Percentiles rank a stretch among this genome's conserved stretches.
These are phyloP conservation scores for Melampsora americana DNA, from an alignment of 1,284 basidiomycete genomes.

Conservation along the genomic window DNA sequence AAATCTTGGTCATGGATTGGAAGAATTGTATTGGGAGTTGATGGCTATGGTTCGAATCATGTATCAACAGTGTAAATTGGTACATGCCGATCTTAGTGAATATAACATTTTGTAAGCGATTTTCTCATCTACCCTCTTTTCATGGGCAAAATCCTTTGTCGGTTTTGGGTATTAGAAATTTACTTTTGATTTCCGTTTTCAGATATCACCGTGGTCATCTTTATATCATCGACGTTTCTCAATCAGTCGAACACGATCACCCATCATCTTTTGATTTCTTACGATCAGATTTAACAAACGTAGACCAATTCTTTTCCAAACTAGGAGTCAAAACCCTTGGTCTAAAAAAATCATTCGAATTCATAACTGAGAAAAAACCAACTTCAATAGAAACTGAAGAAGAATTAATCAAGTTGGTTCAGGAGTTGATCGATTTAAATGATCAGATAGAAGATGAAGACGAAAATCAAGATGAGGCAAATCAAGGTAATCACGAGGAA, in stretches of 20 bases:
- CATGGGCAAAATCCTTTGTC: slow-evolving; percentile 22
- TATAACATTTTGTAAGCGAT: slow-evolving; percentile 87
- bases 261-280: slow-evolving; percentile 94
- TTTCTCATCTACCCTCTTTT: neutral
- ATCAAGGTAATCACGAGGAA: slow-evolving; percentile 66
- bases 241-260: slow-evolving; percentile 98
- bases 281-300: slow-evolving; percentile 82
- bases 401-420: slow-evolving; percentile 52
- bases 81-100: slow-evolving; percentile 96
- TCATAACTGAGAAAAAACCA: slow-evolving; percentile 65
- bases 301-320: slow-evolving; percentile 84
- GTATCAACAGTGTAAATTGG: slow-evolving; percentile 85
- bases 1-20: slow-evolving; percentile 57
- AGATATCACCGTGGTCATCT: slow-evolving; percentile 65
- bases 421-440: slow-evolving; percentile 46
- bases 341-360: slow-evolving; percentile 79
- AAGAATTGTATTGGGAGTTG: slow-evolving; percentile 72
- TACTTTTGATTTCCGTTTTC: slow-evolving; percentile 10
- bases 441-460: slow-evolving; percentile 40
- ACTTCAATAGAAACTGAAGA: slow-evolving; percentile 45
- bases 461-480: slow-evolving; percentile 46
- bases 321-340: slow-evolving; percentile 75
- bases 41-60: slow-evolving; percentile 75
- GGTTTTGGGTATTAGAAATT: neutral
- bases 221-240: slow-evolving; percentile 96